phyloP scores from a whole-genome alignment of 495 filamentous ascomycete genomes.

The Penicillium dipodomyicola region DNA sequence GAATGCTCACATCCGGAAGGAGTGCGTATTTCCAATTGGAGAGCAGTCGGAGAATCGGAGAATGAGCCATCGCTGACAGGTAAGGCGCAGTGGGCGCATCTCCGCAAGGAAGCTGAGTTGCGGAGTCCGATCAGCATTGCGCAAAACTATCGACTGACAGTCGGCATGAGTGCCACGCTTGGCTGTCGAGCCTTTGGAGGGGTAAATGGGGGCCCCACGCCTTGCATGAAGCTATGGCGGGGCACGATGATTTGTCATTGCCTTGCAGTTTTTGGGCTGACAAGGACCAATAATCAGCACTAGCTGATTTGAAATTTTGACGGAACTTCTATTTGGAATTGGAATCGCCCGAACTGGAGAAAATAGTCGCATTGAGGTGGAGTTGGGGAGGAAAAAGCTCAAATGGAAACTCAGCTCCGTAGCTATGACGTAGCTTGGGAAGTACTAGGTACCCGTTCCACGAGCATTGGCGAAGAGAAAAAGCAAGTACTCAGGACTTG shows the following conservation, averaged over 20 bases:
- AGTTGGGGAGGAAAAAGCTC: background rate
- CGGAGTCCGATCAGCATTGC: slow-evolving; percentile 3
- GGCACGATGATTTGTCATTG: slow-evolving; percentile 14
- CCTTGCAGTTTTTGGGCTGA: slow-evolving; percentile 4
- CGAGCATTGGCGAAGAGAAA: background rate
- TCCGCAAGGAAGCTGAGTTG: slow-evolving; percentile 13
- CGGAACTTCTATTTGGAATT: background rate
- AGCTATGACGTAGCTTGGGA: background rate
- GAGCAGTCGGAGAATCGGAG: background rate
- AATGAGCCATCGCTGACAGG: background rate
- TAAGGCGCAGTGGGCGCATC: background rate
- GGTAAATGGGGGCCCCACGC: background rate
- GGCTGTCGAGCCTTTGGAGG: background rate
- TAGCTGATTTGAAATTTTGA: slow-evolving; percentile 7
- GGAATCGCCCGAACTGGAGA: background rate
- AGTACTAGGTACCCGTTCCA: slow-evolving; percentile 1
- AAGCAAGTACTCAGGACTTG: background rate
- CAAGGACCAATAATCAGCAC: background rate
- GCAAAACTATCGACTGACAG: slow-evolving; percentile 10
- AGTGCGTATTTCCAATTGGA: slow-evolving; percentile 51
- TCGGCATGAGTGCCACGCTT: slow-evolving; percentile 3
- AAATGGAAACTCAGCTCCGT: background rate
- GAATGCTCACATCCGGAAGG: slow-evolving; percentile 61
- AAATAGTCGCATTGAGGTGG: background rate
- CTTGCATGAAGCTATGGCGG: slow-evolving; percentile 9